Percentiles rank a stretch among this genome's conserved stretches.
Conservation (phyloP, 345 rosid genomes). For the Boechera retrofracta region DNA sequence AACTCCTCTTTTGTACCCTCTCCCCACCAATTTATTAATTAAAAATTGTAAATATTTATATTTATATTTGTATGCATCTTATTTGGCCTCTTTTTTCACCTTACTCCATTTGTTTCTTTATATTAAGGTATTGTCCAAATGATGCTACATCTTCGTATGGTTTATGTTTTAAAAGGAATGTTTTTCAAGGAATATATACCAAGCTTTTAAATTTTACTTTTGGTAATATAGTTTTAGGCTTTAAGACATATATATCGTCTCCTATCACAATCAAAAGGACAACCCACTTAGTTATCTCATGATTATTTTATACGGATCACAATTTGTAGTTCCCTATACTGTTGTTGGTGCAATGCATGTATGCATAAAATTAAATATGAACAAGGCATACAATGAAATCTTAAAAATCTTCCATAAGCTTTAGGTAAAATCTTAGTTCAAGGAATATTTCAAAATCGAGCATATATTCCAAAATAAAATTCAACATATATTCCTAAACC, state of each 20-base stretch:
- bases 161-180: constrained; percentile 19
- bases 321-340: constrained; percentile 12
- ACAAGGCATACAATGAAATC: neutral
- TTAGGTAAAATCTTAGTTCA: constrained; percentile 30
- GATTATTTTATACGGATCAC: constrained; percentile 30
- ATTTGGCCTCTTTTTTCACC: constrained; percentile 22
- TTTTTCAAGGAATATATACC: constrained; percentile 17
- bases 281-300: constrained; percentile 37
- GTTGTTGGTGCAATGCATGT: constrained; percentile 15
- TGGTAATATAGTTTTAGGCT: constrained; percentile 11
- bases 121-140: constrained; percentile 35
- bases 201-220: constrained; percentile 3
- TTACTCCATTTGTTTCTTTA: constrained; percentile 37
- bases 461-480: neutral
- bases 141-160: constrained; percentile 21
- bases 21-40: neutral
- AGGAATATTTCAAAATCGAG: constrained; percentile 6
- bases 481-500: constrained; percentile 29
- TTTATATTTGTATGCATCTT: neutral
- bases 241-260: neutral
- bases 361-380: constrained; percentile 14
- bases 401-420: neutral
- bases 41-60: neutral
- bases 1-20: constrained; percentile 50
- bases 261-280: constrained; percentile 39